Percentiles rank a stretch among this genome's conserved stretches.
phyloP scores from a whole-genome alignment of 768 basidiomycete genomes.

The Piloderma croceum region DNA sequence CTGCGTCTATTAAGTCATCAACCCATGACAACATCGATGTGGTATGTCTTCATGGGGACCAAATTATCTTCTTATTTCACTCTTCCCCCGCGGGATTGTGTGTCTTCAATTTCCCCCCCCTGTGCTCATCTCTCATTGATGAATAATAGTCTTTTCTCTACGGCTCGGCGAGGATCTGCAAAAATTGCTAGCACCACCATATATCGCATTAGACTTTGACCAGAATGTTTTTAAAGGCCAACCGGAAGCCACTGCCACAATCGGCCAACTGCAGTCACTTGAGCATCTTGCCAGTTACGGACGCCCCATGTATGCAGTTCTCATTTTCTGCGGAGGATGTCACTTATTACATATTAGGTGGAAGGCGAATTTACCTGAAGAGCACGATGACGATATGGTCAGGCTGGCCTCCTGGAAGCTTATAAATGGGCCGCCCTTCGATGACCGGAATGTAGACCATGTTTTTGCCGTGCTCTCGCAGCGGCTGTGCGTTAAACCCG shows the following conservation, averaged over 20 bases:
- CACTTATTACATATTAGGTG: too few relatives aligned
- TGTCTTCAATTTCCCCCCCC: conserved; percentile 3
- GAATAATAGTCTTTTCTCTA: conserved; percentile 10
- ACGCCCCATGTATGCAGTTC: conserved; percentile 11
- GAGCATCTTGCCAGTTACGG: conserved; percentile 4
- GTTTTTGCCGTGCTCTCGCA: conserved; percentile 15
- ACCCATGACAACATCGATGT: too few relatives aligned
- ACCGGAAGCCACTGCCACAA: not conserved
- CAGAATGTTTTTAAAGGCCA: conserved; percentile 4
- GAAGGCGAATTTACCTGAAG: too few relatives aligned
- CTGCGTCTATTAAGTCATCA: too few relatives aligned
- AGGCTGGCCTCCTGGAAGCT: too few relatives aligned
- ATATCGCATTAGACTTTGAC: conserved; percentile 13
- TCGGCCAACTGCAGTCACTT: conserved; percentile 4
- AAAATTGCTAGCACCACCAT: conserved; percentile 9
- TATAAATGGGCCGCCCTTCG: too few relatives aligned
- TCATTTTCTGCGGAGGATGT: too few relatives aligned
- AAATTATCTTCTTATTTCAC: conserved; percentile 8
- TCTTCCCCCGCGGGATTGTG: conserved; percentile 4
- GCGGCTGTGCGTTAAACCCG: conserved; percentile 13
- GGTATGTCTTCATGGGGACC: too few relatives aligned
- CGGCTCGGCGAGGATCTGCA: conserved; percentile 7
- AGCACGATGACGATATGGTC: too few relatives aligned
- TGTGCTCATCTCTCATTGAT: too few relatives aligned
- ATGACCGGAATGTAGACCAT: too few relatives aligned